Base-by-base conservation (phyloP, 2,329 filamentous ascomycete genomes). In the Ploettnerulaceae sp. region DNA sequence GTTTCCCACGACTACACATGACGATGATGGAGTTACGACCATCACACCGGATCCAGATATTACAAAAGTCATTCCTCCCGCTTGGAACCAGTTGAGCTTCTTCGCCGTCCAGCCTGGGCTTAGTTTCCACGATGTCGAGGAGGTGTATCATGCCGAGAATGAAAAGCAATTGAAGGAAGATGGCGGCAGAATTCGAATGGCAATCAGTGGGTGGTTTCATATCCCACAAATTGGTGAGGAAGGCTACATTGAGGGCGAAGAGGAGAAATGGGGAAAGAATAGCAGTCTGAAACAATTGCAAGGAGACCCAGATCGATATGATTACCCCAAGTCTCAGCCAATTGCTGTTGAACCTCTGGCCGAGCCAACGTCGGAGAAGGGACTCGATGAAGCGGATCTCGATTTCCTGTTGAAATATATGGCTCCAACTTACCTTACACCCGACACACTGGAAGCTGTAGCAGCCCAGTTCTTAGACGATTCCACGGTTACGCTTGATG, bases 71-170 rank as follows among this genome's bases (percentile, higher is more conserved):
- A 95, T 98, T 49, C 90, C 93, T 0, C 93, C 93, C 0, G 89
- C 90, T 0, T 98, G 91, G 81, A 96, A 97, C 67, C 93, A 98
- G 71, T 76, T 98, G 50, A 93, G 87, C 59, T 98, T 98, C 77
- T 98, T 98, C 67, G 89, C 90, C 14, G 94, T 98, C 5, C 89
- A 96, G 70, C 93, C 93, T 0, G 93, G 93, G n/a, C 84, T 95
- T 75, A 97, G 91, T 66, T 98, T 97, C 68, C 93, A 98, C 68
- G 93, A 98, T 65, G 93, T 98, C 45, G 91, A 97, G 69, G 93
- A 98, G 69, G 93, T 98, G 4, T 97, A 96, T 69, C 81, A 86
- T 64, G 75, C 80, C 60, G 72, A 70, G 54, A 74, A 64, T 49
- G 72, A 71, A 63, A 76, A 71, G 59, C 77, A 79, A 67, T 76